These are phyloP conservation scores for Colletotrichum coccodes DNA, from an alignment of 2,329 filamentous ascomycete genomes.

Conservation along the genomic window DNA sequence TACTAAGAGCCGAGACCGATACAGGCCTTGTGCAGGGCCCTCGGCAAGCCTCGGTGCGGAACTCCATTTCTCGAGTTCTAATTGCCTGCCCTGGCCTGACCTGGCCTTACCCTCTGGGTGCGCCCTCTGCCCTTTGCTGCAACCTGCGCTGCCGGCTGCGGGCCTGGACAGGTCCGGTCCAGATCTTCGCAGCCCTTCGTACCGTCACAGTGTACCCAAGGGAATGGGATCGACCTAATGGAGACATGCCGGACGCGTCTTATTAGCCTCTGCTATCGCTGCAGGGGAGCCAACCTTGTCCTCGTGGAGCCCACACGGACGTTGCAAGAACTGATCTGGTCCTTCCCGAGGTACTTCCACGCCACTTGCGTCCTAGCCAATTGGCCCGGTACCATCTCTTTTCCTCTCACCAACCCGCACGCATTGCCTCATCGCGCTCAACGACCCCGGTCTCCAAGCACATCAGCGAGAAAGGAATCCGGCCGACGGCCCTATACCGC, in stretches of 20 bases:
- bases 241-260: conserved; percentile 35
- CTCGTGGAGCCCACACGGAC: conserved; percentile 11
- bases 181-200: conserved; percentile 29
- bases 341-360: conserved; percentile 29
- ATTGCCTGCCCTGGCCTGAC: not conserved
- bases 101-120: conserved; percentile 8
- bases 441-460: not conserved
- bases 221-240: conserved; percentile 33
- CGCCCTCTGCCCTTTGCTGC: conserved; percentile 14
- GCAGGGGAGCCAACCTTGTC: conserved; percentile 30
- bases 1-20: conserved; percentile 6
- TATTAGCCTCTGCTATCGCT: conserved; percentile 33
- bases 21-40: conserved; percentile 1
- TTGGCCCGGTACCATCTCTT: conserved; percentile 12
- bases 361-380: conserved; percentile 7
- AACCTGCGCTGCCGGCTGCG: conserved; percentile 27
- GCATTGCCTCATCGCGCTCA: conserved; percentile 5
- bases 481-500: not conserved
- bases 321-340: conserved; percentile 20
- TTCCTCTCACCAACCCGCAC: not conserved
- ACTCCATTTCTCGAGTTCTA: conserved; percentile 15
- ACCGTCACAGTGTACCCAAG: conserved; percentile 33
- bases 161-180: conserved; percentile 24
- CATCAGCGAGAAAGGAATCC: not conserved
- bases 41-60: conserved; percentile 28